Base-by-base conservation (phyloP, 2,329 filamentous ascomycete genomes). In the Phoma sp. region DNA sequence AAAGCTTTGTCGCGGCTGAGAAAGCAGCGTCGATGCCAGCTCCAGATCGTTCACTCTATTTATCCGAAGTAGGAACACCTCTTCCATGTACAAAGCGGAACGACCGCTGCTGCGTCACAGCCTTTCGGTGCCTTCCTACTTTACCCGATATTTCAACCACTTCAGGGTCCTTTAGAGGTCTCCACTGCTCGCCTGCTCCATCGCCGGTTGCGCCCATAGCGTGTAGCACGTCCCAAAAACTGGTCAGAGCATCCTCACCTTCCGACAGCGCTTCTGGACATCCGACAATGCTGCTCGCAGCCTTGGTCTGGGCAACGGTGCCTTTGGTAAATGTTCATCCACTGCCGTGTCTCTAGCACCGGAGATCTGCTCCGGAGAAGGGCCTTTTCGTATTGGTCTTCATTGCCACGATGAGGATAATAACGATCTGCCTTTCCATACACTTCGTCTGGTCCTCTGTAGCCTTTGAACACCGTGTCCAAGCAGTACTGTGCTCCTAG, bases 171-270 rank as follows among this genome's bases (percentile, higher is more conserved):
- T 57, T 58, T 48, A 38, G 39, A 40, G 51, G 50, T 57, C 45
- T 45, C 62, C 65, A 66, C 63, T 53, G 36, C 44, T 44, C 53
- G 52, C 54, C 41, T 55, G 51, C 53, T 57, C 65, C 62, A 64
- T 58, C 52, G 47, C 32, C 43, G 54, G 47, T 43, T 56, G 38
- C 38, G 36, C 48, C 39, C 58, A 57, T 51, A 45, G 54, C 49
- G 52, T 49, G 47, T 35, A 52, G 50, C 62, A 64, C 62, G 62
- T 67, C 42, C 59, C 57, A 47, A 41, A 48, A 23, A 29, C 47
- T 39, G 52, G 49, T 52, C 47, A 52, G 48, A 53, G 49, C 55
- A 55, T 47, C 13, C 47, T 52, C 56, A 57, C 55, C 54, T 45
- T 46, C 55, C 52, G 52, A 65, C 61, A 58, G 49, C 59, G 55